These are phyloP conservation scores for Fusarium sp. DNA, from an alignment of 2,329 filamentous ascomycete genomes.

Conservation along the genomic window DNA sequence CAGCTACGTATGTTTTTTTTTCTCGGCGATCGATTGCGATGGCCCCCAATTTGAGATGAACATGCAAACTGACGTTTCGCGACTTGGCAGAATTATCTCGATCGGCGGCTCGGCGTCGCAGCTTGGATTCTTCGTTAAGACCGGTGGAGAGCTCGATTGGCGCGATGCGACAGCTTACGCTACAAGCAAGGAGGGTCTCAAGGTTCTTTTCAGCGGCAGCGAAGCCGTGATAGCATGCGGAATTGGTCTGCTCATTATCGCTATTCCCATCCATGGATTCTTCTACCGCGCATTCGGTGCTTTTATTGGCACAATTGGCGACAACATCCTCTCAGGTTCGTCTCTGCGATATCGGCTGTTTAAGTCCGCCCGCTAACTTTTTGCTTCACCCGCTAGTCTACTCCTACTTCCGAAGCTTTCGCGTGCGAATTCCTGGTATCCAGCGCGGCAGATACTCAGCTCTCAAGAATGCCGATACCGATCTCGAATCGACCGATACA, in stretches of 20 bases:
- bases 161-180: constrained; percentile 45
- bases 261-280: constrained; percentile 38
- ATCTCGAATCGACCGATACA: constrained; percentile 34
- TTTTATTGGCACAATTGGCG: constrained; percentile 30
- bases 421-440: constrained; percentile 27
- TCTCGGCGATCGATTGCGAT: not conserved
- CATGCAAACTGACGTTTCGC: constrained; percentile 8
- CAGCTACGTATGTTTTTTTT: constrained; percentile 42
- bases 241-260: constrained; percentile 34
- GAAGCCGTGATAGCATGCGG: constrained; percentile 39
- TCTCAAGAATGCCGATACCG: constrained; percentile 18
- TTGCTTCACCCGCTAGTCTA: constrained; percentile 11
- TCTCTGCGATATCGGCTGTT: not conserved
- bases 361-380: not conserved
- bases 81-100: constrained; percentile 37
- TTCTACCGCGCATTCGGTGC: constrained; percentile 38
- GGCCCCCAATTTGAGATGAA: not conserved
- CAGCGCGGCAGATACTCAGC: constrained; percentile 33
- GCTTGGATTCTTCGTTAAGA: constrained; percentile 46
- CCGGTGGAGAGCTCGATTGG: constrained; percentile 48
- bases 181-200: constrained; percentile 44
- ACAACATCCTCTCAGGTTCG: constrained; percentile 28
- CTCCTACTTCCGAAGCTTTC: constrained; percentile 23
- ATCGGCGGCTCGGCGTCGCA: constrained; percentile 45
- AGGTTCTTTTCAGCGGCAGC: constrained; percentile 46